Evolutionary conservation across 2,329 filamentous ascomycete genomes (phyloP).

Genomic region (Seiridium unicorne): DNA sequence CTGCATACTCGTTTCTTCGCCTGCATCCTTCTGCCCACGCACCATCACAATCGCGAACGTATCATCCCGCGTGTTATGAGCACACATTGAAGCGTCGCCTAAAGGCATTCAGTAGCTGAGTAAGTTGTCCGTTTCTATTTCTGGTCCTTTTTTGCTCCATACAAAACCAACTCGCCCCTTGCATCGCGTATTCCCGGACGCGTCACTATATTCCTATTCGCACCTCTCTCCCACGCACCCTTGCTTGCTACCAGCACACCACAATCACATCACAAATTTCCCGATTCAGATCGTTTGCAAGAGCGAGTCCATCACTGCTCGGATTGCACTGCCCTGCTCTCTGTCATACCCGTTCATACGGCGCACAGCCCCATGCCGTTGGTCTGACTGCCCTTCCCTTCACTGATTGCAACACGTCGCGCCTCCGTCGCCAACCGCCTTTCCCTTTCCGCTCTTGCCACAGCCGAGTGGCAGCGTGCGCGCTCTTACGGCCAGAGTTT

Average conservation of each 20-base stretch:
- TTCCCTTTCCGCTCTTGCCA: too few relatives aligned
- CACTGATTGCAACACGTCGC: too few relatives aligned
- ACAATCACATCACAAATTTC: background rate
- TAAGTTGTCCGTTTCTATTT: background rate
- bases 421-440: too few relatives aligned
- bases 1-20: background rate
- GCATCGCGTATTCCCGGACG: background rate
- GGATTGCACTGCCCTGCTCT: too few relatives aligned
- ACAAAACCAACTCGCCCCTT: too few relatives aligned
- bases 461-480: too few relatives aligned
- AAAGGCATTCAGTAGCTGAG: background rate
- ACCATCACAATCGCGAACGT: background rate
- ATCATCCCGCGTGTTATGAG: background rate
- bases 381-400: too few relatives aligned
- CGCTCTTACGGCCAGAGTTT: too few relatives aligned
- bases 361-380: too few relatives aligned
- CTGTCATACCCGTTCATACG: too few relatives aligned
- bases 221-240: background rate
- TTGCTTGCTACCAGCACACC: background rate
- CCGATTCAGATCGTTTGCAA: background rate
- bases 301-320: too few relatives aligned
- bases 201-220: background rate
- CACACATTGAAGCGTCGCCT: background rate
- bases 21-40: background rate
- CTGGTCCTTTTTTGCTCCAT: too few relatives aligned